phyloP scores from a whole-genome alignment of 345 rosid species.

The Rhizophora apiculata region DNA sequence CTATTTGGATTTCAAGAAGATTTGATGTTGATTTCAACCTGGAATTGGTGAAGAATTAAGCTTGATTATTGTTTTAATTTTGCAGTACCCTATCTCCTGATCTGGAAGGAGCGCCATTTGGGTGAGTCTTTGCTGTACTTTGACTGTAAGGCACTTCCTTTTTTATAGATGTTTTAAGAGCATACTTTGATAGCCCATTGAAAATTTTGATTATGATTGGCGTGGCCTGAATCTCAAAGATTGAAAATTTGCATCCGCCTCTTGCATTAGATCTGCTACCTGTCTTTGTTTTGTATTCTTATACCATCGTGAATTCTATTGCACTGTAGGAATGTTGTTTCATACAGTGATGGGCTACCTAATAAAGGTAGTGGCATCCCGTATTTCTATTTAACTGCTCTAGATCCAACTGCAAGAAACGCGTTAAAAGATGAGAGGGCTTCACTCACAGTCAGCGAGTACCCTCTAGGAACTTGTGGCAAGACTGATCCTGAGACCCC shows the following conservation, averaged over 20 bases:
- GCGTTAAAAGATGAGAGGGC: slow-evolving; percentile 71
- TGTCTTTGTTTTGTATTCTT: slow-evolving; percentile 1
- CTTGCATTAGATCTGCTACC: neutral
- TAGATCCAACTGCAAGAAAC: slow-evolving; percentile 90
- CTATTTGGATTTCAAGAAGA: neutral
- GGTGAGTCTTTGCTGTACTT: slow-evolving; percentile 38
- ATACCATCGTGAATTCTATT: neutral
- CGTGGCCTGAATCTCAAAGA: neutral
- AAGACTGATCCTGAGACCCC: slow-evolving; percentile 86
- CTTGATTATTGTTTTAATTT: slow-evolving; percentile 23
- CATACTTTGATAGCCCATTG: neutral
- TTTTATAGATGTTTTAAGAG: neutral
- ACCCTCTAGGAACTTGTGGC: slow-evolving; percentile 88
- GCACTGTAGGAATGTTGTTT: slow-evolving; percentile 73
- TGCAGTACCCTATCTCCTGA: slow-evolving; percentile 76
- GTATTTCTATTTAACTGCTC: slow-evolving; percentile 86
- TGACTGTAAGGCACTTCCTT: neutral
- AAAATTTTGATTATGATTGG: neutral
- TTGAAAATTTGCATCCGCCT: neutral
- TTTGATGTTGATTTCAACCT: neutral
- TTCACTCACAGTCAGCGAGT: slow-evolving; percentile 76
- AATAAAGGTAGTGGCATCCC: slow-evolving; percentile 67
- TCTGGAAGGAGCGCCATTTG: slow-evolving; percentile 76
- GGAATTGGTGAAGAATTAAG: neutral
- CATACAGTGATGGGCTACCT: slow-evolving; percentile 81